Evolutionary conservation across 2,329 filamentous ascomycete species (phyloP).

Genomic region (Macrophomina phaseolina): DNA sequence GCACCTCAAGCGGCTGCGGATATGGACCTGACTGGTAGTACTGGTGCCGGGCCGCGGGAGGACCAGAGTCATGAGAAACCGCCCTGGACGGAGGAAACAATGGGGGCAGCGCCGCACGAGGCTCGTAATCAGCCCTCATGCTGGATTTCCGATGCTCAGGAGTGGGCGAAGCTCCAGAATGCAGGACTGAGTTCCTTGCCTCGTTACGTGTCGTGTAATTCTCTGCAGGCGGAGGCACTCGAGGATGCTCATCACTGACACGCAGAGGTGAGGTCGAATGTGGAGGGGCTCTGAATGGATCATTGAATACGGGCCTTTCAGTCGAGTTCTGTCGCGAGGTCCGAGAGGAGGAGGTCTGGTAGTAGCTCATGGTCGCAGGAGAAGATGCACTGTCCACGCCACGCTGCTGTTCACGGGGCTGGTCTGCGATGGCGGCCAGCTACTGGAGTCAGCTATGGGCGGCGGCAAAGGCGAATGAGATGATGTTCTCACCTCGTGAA

Average conservation of each 20-base stretch:
- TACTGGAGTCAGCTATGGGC: not conserved
- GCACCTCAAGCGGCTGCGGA: not conserved
- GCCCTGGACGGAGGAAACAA: not conserved
- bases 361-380: not conserved
- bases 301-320: slow-evolving; percentile 1
- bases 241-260: slow-evolving; percentile 33
- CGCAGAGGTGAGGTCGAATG: slow-evolving; percentile 24
- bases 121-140: slow-evolving; percentile 11
- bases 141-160: not conserved
- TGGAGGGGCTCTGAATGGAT: slow-evolving; percentile 14
- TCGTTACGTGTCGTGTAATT: not conserved
- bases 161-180: not conserved
- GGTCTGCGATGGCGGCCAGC: not conserved
- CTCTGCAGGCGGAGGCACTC: slow-evolving; percentile 15
- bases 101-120: not conserved
- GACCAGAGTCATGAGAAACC: not conserved
- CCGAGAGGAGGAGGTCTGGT: not conserved
- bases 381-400: not conserved
- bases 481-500: not conserved
- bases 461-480: not conserved
- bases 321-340: slow-evolving; percentile 2
- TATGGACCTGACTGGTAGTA: not conserved
- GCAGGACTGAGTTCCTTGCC: not conserved
- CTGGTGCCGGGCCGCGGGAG: not conserved
- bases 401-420: not conserved